Evolutionary conservation across 257 asterid genomes (phyloP), one percentile per base, ranked within the genome.

Genomic region (Gentiana macrophylla): DNA sequence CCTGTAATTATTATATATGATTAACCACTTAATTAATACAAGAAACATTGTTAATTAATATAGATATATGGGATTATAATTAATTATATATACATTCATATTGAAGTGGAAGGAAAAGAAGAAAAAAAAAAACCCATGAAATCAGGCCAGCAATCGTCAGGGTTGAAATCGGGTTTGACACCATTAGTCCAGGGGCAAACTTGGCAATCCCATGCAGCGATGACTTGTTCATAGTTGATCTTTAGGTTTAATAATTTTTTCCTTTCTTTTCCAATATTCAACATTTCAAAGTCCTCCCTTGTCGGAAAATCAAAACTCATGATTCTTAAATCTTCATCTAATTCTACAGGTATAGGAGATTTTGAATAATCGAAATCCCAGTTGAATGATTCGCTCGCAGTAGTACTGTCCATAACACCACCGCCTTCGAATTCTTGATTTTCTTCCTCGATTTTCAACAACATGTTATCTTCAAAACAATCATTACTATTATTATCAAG

Each of bases 181-280:
- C 94, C 88, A 52, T 77, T 69, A 0, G 79, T 69, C 95, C 94
- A 83, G 8, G 94, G 94, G 12, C 74, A 86, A 52, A 72, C 80
- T 53, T 74, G 76, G 55, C 66, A 49, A 41, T 72, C 77, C 95
- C 95, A 86, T 59, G 90, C 84, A 59, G 72, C 70, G 44, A 81
- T 74, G 9, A 83, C 83, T 35, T 74, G 75, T 53, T 86, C 91
- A 55, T 81, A 70, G 69, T 86, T 57, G 8, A 86, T 88, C 79
- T 72, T 81, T 59, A 84, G 52, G 51, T 69, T 13, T 76, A 62
- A 65, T 52, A 41, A 59, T 63, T 45, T 69, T 59, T 57, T 64
- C 24, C 24, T 24, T 6, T 12, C 78, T 56, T 59, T 64, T 6
- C 10, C 78, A 53, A 56, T 71, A 49, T 34, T 46, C 62, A 67